Conservation (phyloP, 176 grass and related monocot species). For the Cenchrus fungigraminus region DNA sequence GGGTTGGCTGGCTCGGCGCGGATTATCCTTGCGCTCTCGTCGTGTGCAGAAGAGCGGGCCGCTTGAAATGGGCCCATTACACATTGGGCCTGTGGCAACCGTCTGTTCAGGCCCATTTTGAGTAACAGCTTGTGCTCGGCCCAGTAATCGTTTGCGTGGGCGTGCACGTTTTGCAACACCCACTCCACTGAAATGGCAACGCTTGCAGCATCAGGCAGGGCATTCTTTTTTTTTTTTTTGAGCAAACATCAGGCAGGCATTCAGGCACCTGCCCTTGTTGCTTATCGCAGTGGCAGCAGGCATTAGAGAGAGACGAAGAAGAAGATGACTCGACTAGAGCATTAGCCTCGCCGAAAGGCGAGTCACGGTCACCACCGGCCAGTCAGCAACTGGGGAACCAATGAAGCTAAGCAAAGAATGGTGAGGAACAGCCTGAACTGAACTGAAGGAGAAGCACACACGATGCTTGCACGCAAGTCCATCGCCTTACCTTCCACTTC, state of each 20-base stretch:
- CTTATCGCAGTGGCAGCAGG: background rate
- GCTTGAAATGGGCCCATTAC: background rate
- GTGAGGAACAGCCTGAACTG: background rate
- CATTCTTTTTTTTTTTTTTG: no score
- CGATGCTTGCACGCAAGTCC: constrained; percentile 53
- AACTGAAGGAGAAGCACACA: constrained; percentile 31
- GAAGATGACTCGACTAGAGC: background rate
- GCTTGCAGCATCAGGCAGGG: constrained; percentile 47
- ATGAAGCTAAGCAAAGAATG: constrained; percentile 51
- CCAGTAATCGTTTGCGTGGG: background rate
- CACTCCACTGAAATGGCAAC: constrained; percentile 7
- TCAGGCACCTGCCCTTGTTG: background rate
- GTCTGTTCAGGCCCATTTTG: background rate
- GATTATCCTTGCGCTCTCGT: constrained; percentile 20
- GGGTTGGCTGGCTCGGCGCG: background rate
- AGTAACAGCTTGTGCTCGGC: background rate
- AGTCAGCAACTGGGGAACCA: background rate
- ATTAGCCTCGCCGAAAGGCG: background rate
- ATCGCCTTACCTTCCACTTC: constrained; percentile 3
- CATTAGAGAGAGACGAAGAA: background rate
- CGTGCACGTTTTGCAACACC: background rate
- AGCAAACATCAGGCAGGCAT: background rate
- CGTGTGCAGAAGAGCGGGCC: no score
- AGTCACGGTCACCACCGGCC: background rate
- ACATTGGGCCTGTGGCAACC: background rate